Evolutionary conservation across 768 basidiomycete genomes (phyloP), one percentile per base, ranked within the genome.

Genomic region (Suillus plorans): DNA sequence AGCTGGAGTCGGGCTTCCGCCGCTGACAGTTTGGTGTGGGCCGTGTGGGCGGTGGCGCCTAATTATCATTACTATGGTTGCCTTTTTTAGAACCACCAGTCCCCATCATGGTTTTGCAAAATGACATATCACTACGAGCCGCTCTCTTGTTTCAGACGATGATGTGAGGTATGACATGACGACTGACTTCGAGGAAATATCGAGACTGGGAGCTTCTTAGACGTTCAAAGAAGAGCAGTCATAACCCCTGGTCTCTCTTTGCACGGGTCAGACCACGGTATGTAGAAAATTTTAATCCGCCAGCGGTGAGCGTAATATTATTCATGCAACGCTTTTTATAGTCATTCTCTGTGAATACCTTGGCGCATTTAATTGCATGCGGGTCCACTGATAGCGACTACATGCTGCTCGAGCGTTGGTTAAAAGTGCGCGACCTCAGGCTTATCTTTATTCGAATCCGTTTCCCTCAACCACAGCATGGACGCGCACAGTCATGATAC

Each of bases 31-130:
- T 39, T 39, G 37, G 10, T 39, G 13, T 39, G 13, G 37, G 10
- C 13, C 37, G 31, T 44, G 44, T 18, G 20, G 45, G 20, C 45
- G 20, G 45, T 45, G 20, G 45, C n/a, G 45, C 3, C 45, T 8
- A 47, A 10, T 47, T n/a, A 50, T 56, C 52, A 69, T 60, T 53
- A 73, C 65, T 70, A 68, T 63, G 18, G 60, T 62, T 75, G 65
- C 74, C 63, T 69, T 67, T 69, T 73, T 64, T 47, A 67, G 65
- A 63, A 25, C n/a, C 12, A 39, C 56, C 56, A 57, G n/a, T 56
- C 55, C 13, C 36, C 10, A 34, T 57, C n/a, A n/a, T n/a, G 20
- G n/a, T 57, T 37, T 37, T 56, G 55, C 36, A 6, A 56, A 37
- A 45, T 37, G 14, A 14, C n/a, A 56, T 56, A 22, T 31, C 13